Evolutionary conservation across 306 rosid species (phyloP), one percentile per base, ranked within the genome.

Genomic region (Gastrolobium bilobum): DNA sequence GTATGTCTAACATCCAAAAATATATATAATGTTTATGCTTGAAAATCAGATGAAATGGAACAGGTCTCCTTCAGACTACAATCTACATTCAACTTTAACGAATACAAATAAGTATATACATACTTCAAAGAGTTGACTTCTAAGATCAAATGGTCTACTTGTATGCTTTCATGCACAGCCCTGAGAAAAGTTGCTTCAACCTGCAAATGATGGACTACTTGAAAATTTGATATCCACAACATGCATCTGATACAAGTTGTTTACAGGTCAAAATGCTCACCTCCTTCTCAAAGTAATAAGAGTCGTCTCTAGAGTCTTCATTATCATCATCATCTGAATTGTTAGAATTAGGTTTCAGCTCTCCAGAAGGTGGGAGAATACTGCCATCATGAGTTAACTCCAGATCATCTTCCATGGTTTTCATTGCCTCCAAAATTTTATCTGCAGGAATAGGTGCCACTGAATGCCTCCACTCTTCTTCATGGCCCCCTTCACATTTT

Each of bases 381-480:
- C 84, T 78, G 65, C 83, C 91, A 89, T 90, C 96, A 44, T 67
- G 86, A 80, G 83, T 71, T 20, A 87, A 80, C 71, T 88, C 97
- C 78, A 85, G 58, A 58, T 90, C 98, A 79, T 93, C 90, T 78
- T 93, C 94, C 50, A 83, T 62, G 35, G 84, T 83, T 79, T 84
- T 81, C 71, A 84, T 68, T 60, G 80, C 86, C 89, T 90, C 94
- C 9, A 83, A 86, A 76, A 93, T 86, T 84, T 90, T 96, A 85
- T 93, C 92, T 31, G 88, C 86, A 63, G 98, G 95, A 84, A 96
- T 87, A 61, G 94, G 97, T 3, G 99, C 99, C 81, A 96, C 94
- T 51, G 99, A 96, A 78, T 96, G 99, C 92, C 88, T 90, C 99
- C 98, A 96, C 84, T 91, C 97, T 82, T 96, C 98, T 82, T 96